Percentiles rank a stretch among this genome's conserved stretches.
Conservation (phyloP, 331 rosid species). For the Telfairia occidentalis region DNA sequence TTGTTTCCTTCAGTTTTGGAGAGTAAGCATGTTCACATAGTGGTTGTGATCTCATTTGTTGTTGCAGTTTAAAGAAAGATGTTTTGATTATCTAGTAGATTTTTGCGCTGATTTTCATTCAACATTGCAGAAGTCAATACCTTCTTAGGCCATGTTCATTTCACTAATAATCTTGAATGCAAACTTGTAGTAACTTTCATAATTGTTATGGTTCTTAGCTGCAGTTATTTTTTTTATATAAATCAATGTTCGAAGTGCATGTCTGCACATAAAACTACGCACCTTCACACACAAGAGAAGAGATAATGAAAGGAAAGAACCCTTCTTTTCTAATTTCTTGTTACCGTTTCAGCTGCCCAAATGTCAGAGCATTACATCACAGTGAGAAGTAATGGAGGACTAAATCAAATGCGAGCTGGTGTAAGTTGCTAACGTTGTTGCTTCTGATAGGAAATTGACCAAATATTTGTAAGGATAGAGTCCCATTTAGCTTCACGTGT, state of each 20-base stretch:
- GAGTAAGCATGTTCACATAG: background rate
- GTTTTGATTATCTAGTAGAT: background rate
- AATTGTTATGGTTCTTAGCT: background rate
- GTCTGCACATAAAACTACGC: background rate
- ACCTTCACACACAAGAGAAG: background rate
- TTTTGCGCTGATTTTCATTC: background rate
- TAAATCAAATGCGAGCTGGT: conserved; percentile 95
- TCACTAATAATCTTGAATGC: background rate
- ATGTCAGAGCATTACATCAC: conserved; percentile 54
- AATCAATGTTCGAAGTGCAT: background rate
- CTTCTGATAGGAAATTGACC: background rate
- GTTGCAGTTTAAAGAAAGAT: background rate
- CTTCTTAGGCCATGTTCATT: background rate
- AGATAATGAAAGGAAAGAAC: background rate
- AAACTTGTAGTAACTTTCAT: background rate
- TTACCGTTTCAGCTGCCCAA: conserved; percentile 41
- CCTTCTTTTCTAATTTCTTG: conserved; percentile 1
- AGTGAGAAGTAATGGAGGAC: conserved; percentile 83
- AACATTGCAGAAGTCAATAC: background rate
- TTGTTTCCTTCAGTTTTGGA: background rate
- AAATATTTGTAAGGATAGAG: background rate
- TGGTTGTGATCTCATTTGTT: background rate
- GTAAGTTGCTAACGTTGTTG: conserved; percentile 35
- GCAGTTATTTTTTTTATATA: background rate
- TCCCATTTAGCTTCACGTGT: background rate